A percentile compares a stretch with the other conserved stretches of the same genome.
phyloP scores from a whole-genome alignment of 768 basidiomycete genomes.

The Phylloporus sp. region DNA sequence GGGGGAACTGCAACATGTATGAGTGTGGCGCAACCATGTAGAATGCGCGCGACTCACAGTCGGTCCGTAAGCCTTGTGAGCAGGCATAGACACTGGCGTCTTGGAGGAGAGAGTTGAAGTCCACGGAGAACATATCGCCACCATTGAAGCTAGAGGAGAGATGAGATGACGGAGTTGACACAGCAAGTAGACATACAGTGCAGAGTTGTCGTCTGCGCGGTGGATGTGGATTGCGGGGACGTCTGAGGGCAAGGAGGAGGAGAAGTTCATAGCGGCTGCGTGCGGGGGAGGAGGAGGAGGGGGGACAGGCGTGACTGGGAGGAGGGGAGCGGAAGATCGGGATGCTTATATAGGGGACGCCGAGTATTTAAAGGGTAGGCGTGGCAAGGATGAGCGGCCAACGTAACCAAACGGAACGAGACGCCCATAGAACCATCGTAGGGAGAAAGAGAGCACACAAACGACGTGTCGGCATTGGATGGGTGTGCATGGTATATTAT shows the following conservation, averaged over 20 bases:
- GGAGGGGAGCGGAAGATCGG: background rate
- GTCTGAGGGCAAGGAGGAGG: background rate
- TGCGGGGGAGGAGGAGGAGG: background rate
- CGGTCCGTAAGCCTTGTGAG: background rate
- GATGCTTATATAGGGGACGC: conserved; percentile 22
- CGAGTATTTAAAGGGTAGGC: conserved; percentile 1
- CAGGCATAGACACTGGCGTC: background rate
- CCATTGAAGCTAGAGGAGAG: conserved; percentile 7
- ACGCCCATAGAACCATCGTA: conserved; percentile 8
- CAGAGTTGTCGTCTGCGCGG: conserved; percentile 5
- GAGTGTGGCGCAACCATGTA: conserved; percentile 15
- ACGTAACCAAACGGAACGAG: background rate
- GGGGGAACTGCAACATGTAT: conserved; percentile 2
- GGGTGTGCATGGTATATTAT: background rate
- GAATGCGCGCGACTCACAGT: conserved; percentile 3
- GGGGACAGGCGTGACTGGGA: conserved; percentile 10
- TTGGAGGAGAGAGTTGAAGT: background rate
- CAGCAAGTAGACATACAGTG: conserved; percentile 15
- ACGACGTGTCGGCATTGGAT: background rate
- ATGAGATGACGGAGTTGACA: conserved; percentile 9
- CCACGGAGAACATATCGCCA: background rate
- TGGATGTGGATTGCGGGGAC: conserved; percentile 21
- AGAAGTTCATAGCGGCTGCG: conserved; percentile 15
- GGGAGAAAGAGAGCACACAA: background rate
- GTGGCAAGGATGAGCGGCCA: conserved; percentile 6